A percentile compares a stretch with the other conserved stretches of the same genome.
These are phyloP conservation scores for Claviceps digitariae DNA, from an alignment of 2,329 filamentous ascomycete species.

Conservation along the genomic window DNA sequence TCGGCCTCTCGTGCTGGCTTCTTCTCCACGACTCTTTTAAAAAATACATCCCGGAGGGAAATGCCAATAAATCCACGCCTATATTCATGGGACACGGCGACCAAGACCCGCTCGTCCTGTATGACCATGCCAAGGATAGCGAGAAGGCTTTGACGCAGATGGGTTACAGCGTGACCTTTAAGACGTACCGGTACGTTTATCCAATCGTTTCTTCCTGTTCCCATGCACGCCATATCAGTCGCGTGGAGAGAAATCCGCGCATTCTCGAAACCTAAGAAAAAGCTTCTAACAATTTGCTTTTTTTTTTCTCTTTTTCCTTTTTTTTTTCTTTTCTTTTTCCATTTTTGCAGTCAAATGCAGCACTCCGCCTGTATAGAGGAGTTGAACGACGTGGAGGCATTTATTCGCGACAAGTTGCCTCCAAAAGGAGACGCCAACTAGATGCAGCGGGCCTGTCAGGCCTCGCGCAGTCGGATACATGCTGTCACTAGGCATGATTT, in stretches of 20 bases:
- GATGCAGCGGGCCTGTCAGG: not conserved
- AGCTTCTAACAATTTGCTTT: slow-evolving; percentile 1
- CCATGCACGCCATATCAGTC: not conserved
- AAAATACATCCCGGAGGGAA: slow-evolving; percentile 21
- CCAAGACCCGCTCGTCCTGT: slow-evolving; percentile 57
- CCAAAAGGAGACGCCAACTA: slow-evolving; percentile 10
- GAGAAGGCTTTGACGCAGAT: slow-evolving; percentile 51
- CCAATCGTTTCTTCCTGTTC: not conserved
- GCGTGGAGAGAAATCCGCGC: not conserved
- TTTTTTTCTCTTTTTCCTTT: too few species aligned
- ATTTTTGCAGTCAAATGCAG: slow-evolving; percentile 41
- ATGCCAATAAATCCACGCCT: slow-evolving; percentile 53
- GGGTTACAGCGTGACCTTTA: slow-evolving; percentile 63
- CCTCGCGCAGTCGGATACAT: not conserved
- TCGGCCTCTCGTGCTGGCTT: slow-evolving; percentile 71
- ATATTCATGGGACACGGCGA: slow-evolving; percentile 87
- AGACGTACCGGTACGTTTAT: slow-evolving; percentile 50
- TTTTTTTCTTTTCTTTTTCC: too few species aligned
- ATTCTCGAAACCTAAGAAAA: not conserved
- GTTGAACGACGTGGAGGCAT: slow-evolving; percentile 65
- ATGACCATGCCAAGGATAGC: slow-evolving; percentile 54
- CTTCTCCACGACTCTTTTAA: slow-evolving; percentile 41
- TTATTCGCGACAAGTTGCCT: slow-evolving; percentile 34
- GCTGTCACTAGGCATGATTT: too few species aligned
- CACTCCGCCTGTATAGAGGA: slow-evolving; percentile 70